These are phyloP conservation scores for Coffea canephora DNA, from an alignment of 257 asterid genomes.

Conservation along the genomic window DNA sequence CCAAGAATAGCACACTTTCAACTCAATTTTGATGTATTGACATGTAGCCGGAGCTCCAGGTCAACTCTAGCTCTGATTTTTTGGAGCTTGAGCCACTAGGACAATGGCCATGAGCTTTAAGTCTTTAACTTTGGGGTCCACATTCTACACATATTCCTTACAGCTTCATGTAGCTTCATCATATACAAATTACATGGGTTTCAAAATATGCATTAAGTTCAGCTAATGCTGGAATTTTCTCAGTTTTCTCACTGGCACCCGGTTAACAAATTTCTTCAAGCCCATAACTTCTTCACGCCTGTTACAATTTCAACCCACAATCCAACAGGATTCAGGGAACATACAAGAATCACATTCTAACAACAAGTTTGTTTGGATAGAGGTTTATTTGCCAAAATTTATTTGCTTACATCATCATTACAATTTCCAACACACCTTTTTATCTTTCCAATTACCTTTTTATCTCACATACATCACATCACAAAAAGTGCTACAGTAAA, in stretches of 20 bases:
- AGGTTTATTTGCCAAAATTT: no score
- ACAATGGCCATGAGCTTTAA: background rate
- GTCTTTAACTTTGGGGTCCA: no score
- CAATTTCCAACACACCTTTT: no score
- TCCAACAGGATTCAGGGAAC: background rate
- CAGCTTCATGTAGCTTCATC: background rate
- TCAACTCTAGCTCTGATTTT: background rate
- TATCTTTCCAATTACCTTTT: no score
- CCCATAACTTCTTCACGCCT: background rate
- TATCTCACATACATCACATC: no score
- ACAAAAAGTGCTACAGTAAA: no score
- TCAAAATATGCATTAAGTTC: background rate
- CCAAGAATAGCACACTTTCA: background rate
- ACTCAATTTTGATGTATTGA: background rate
- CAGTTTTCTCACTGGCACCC: background rate
- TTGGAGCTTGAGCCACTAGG: background rate
- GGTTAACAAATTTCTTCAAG: background rate
- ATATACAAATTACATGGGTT: background rate
- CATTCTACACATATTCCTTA: background rate
- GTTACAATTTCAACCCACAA: no score
- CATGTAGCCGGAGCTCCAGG: background rate
- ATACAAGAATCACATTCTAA: background rate
- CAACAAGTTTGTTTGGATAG: no score
- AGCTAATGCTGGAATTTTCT: no score
- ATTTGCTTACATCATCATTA: no score